These are phyloP conservation scores for Astraeus odoratus DNA, from an alignment of 768 basidiomycete species.

Conservation along the genomic window DNA sequence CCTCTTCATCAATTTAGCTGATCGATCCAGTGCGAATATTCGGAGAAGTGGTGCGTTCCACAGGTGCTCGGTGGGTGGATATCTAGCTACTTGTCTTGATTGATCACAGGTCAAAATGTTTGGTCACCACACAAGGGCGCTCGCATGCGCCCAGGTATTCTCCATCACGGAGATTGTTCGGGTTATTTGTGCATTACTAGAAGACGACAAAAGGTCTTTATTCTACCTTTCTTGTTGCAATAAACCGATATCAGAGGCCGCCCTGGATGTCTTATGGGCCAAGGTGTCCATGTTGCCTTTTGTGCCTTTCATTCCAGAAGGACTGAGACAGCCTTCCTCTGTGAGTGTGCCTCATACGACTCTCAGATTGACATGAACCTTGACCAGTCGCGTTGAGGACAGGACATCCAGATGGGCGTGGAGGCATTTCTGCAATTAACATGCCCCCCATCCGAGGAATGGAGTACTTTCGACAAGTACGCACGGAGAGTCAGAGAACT, in stretches of 20 bases:
- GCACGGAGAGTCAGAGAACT: conserved; percentile 2
- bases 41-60: no score
- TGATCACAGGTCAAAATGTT: no score
- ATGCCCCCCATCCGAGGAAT: neutral
- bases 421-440: neutral
- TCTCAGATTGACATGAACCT: neutral
- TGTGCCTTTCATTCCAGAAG: neutral
- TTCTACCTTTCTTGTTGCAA: neutral
- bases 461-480: conserved; percentile 4
- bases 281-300: conserved; percentile 3
- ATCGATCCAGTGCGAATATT: no score
- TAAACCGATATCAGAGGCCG: conserved; percentile 2
- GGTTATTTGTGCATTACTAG: neutral
- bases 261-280: conserved; percentile 3
- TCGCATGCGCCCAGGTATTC: neutral
- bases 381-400: neutral
- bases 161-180: neutral
- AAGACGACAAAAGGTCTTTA: conserved; percentile 4
- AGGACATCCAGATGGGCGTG: neutral
- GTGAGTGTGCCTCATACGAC: conserved; percentile 1
- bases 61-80: no score
- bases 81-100: no score
- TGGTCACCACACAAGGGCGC: no score
- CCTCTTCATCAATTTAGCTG: no score
- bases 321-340: neutral